A percentile compares a stretch with the other conserved stretches of the same genome.
Evolutionary conservation across 2,329 filamentous ascomycete genomes (phyloP).

Genomic region (Esteya vermicola): DNA sequence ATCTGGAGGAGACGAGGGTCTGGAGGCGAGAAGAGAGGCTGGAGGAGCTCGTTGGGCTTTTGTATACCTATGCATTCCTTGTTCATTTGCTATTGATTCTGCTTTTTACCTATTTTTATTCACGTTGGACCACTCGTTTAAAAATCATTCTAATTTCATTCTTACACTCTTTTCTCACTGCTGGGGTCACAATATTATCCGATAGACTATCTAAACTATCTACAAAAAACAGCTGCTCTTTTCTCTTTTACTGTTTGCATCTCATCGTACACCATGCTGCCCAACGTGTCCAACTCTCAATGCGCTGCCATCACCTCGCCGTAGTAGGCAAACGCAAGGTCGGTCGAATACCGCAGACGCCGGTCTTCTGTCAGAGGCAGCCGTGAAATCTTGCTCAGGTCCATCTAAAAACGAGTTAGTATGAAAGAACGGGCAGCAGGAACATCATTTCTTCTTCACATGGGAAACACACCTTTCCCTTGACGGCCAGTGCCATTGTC

Average conservation of each 20-base stretch:
- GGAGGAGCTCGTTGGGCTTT: no score
- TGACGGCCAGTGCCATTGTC: conserved; percentile 39
- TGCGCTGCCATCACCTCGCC: conserved; percentile 41
- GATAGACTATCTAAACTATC: not conserved
- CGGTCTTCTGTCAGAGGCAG: conserved; percentile 60
- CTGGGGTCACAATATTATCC: no score
- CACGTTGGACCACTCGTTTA: no score
- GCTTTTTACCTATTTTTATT: not conserved
- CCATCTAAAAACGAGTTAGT: conserved; percentile 22
- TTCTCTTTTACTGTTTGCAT: not conserved
- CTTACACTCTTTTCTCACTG: no score
- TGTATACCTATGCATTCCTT: no score
- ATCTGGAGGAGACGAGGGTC: no score
- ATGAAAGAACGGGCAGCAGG: not conserved
- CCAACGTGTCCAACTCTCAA: not conserved
- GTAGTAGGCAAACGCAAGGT: conserved; percentile 57
- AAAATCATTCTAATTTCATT: no score
- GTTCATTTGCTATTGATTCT: not conserved
- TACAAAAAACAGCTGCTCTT: no score
- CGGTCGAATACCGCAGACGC: conserved; percentile 54
- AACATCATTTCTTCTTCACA: no score
- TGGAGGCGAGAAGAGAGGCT: no score
- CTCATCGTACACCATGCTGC: no score
- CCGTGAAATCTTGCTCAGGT: conserved; percentile 35
- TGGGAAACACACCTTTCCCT: conserved; percentile 45